Evolutionary conservation across 1,284 basidiomycete genomes (phyloP), one percentile per base, ranked within the genome.

Genomic region (Ustilago bromivora): DNA sequence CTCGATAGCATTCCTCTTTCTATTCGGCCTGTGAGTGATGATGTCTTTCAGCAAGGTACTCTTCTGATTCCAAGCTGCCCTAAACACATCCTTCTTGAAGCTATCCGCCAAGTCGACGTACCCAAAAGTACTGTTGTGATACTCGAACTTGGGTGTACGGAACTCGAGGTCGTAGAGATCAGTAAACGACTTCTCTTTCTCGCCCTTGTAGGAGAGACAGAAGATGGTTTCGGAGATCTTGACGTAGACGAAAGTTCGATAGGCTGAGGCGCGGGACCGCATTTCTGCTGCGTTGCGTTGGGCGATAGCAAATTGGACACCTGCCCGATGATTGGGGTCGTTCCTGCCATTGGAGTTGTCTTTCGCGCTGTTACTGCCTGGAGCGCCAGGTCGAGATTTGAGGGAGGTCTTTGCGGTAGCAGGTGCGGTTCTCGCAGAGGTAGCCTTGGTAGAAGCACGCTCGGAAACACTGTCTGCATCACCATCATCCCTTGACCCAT

Each of bases 121-220:
- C 2, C 92, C 93, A 90, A 91, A 94, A 0, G 94, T 95, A 86
- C 94, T 92, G 85, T 96, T 94, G 75, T 91, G 90, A 86, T 94
- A 96, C 81, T 92, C 91, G 56, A 97, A 86, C 13, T 84, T 82
- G 4, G 89, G 89, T 13, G 88, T 87, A 53, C 87, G 85, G 83
- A 89, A 88, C 38, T 88, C 88, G 65, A 90, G 87, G 71, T 90
- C 89, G 78, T 88, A 89, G 36, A 89, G 81, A 66, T 90, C 88
- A 3, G 88, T 87, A 57, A 88, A 83, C 32, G 87, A 87, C 80
- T 88, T 88, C 32, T 87, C 83, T 66, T 86, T 87, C 57, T 89
- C 89, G 59, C 88, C 88, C 77, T 89, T 90, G 86, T 89, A 90
- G 54, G 81, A 84, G 32, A 79, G 55, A 46, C 74, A 79, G 28